phyloP scores from a whole-genome alignment of 2,329 filamentous ascomycete species.

The Aplosporella prunicola region DNA sequence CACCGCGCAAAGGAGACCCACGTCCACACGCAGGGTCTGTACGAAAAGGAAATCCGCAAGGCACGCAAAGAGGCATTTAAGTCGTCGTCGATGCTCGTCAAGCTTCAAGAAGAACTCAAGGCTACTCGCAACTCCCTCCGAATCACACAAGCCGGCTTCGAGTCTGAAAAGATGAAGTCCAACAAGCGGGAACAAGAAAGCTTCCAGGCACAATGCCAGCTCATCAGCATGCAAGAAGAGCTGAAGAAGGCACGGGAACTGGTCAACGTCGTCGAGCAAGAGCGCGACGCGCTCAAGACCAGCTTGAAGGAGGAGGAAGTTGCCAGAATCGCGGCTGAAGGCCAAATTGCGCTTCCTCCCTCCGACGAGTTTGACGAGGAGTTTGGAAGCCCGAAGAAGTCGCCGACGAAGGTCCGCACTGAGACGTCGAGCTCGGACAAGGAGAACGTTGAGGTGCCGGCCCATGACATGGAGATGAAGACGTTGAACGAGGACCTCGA shows the following conservation, averaged over 20 bases:
- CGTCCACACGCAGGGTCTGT: constrained; percentile 35
- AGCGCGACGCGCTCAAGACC: constrained; percentile 64
- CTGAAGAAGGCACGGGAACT: constrained; percentile 54
- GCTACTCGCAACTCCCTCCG: constrained; percentile 46
- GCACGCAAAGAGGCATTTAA: constrained; percentile 67
- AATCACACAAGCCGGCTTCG: constrained; percentile 49
- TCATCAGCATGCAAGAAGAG: constrained; percentile 57
- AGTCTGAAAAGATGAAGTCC: constrained; percentile 54
- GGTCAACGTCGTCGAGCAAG: constrained; percentile 58
- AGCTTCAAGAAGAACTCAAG: constrained; percentile 66
- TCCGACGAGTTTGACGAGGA: constrained; percentile 44
- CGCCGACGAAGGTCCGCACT: constrained; percentile 34
- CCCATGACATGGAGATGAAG: constrained; percentile 26
- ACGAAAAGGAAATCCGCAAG: constrained; percentile 65
- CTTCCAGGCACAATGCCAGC: constrained; percentile 56
- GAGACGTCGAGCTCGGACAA: constrained; percentile 33
- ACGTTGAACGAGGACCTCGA: constrained; percentile 43
- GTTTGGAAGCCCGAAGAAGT: constrained; percentile 52
- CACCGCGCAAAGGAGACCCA: constrained; percentile 61
- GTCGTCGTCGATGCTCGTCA: constrained; percentile 58
- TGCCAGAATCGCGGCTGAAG: constrained; percentile 62
- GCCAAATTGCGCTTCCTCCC: constrained; percentile 55
- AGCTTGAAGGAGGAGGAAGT: constrained; percentile 66
- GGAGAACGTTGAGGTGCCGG: constrained; percentile 32
- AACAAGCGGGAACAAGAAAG: constrained; percentile 58